Base-by-base conservation (phyloP, 73 alveolate genomes). In the Durusdinium trenchii region DNA sequence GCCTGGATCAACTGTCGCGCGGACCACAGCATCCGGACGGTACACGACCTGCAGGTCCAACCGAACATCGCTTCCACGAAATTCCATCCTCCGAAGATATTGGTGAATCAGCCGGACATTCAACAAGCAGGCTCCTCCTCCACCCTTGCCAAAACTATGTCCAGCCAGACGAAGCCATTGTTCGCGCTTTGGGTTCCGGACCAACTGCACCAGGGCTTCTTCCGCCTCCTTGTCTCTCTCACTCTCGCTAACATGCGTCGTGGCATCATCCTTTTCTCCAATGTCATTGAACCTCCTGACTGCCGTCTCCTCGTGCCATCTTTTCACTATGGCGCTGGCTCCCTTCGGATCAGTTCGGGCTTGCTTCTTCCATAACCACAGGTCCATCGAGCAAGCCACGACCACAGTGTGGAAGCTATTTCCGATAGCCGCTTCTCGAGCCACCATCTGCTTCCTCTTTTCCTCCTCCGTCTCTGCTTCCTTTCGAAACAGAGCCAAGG, bases 31-130 rank as follows among this genome's bases (percentile, higher is more conserved):
- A 7, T 86, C 95, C 0, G 95, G 83, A 1, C 83, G 82, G 47
- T 54, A 40, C 43, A 86, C 45, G n/a, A 62, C 32, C 32, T 61
- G 62, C 61, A 64, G 45, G n/a, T 86, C 95, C 10, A 86, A 47
- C 35, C 95, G 9, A 45, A 86, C 61, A 35, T 86, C 95, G n/a
- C 79, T 48, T 2, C 95, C 95, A 40, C 95, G n/a, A 61, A n/a
- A 86, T 46, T 86, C 95, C 46, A 57, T 57, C 36, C 86, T 3
- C 38, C 86, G 86, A 30, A 76, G 86, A 40, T n/a, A 76, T 20
- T 54, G 64, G 64, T 54, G 64, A 54, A 54, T 20, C 64, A 54
- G 64, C 64, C 64, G 64, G 64, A 20, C 64, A 12, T 9, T 20
- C 64, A 54, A 20, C 28, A 54, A 20, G 28, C 20, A 12, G 28